A percentile compares a stretch with the other conserved stretches of the same genome.
Evolutionary conservation across 495 filamentous ascomycete species (phyloP).

Genomic region (Aspergillus asperescens): DNA sequence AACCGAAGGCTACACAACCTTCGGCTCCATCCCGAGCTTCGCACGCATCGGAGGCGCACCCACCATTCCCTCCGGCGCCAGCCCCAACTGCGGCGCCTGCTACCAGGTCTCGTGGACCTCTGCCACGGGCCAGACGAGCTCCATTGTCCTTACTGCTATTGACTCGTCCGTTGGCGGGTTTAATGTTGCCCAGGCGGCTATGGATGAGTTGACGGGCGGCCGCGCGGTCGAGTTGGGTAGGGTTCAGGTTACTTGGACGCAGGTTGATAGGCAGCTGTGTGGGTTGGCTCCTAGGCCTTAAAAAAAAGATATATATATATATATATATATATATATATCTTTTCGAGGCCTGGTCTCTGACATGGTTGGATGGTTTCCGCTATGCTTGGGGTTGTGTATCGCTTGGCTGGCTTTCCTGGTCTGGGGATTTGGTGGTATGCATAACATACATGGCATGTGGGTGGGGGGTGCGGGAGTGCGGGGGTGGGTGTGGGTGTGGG

Average conservation of each 20-base stretch:
- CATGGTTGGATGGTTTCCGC: too few relatives aligned
- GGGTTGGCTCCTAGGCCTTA: background rate
- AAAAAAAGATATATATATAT: too few relatives aligned
- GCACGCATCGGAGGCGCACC: conserved; percentile 58
- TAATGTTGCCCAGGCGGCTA: conserved; percentile 59
- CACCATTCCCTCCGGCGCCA: conserved; percentile 57
- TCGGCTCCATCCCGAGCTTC: conserved; percentile 51
- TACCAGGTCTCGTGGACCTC: conserved; percentile 52
- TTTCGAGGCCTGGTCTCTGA: too few relatives aligned
- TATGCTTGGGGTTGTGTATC: too few relatives aligned
- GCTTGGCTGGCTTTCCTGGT: too few relatives aligned
- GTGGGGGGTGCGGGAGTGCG: too few relatives aligned
- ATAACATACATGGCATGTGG: too few relatives aligned
- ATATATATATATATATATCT: too few relatives aligned
- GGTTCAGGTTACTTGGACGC: background rate
- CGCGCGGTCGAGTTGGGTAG: conserved; percentile 32
- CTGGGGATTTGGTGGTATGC: too few relatives aligned
- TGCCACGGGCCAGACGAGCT: conserved; percentile 21
- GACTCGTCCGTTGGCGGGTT: conserved; percentile 57
- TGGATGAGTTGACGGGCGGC: conserved; percentile 61
- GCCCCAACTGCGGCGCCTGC: conserved; percentile 61
- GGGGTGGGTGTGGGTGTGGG: too few relatives aligned
- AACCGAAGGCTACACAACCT: conserved; percentile 56
- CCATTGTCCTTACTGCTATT: conserved; percentile 61
- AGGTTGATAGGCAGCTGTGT: background rate